Evolutionary conservation across 2,329 filamentous ascomycete species (phyloP).

Genomic region (Pezicula radicicola): DNA sequence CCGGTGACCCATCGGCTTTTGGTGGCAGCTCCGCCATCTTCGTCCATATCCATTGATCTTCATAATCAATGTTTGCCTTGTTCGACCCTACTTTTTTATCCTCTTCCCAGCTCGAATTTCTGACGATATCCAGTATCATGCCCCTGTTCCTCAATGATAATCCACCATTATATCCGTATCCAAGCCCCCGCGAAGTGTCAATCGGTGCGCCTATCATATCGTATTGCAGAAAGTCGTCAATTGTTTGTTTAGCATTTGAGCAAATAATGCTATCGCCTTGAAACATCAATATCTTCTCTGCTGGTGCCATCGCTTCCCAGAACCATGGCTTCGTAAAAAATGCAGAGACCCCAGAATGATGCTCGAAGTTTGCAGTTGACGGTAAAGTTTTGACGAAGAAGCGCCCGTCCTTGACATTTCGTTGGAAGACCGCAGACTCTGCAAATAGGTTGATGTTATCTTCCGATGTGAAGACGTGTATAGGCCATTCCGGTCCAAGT

Average conservation of each 20-base stretch:
- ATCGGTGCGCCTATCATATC: constrained; percentile 26
- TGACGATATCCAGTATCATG: constrained; percentile 24
- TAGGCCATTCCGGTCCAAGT: constrained; percentile 37
- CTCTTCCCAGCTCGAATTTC: constrained; percentile 10
- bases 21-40: not conserved
- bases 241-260: constrained; percentile 13
- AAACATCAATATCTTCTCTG: constrained; percentile 20
- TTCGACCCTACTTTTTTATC: not conserved
- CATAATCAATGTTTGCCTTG: not conserved
- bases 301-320: constrained; percentile 21
- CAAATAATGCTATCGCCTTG: constrained; percentile 23
- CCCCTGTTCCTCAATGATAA: constrained; percentile 27
- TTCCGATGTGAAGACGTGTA: constrained; percentile 33
- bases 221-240: constrained; percentile 21
- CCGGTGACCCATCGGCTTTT: not conserved
- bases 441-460: constrained; percentile 15
- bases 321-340: constrained; percentile 20
- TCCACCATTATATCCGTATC: constrained; percentile 28
- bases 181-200: constrained; percentile 6
- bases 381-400: constrained; percentile 33
- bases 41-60: constrained; percentile 7
- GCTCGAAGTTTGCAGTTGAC: constrained; percentile 24
- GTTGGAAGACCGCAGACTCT: constrained; percentile 27
- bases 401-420: constrained; percentile 23
- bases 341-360: constrained; percentile 10